Base-by-base conservation (phyloP, 495 filamentous ascomycete genomes). In the Immersiella caudata region DNA sequence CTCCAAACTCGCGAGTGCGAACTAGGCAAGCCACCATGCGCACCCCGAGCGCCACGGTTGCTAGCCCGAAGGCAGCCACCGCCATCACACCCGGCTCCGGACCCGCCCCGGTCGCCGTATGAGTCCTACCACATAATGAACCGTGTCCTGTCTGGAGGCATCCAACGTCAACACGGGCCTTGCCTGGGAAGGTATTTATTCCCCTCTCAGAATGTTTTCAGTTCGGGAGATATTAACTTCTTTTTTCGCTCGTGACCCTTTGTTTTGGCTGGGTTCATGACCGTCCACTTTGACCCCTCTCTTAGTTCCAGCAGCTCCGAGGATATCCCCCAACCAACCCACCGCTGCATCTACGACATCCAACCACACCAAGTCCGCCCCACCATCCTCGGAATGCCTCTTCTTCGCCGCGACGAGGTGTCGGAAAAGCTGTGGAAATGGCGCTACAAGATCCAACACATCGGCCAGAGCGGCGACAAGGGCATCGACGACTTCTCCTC, bases 361-460 rank as follows among this genome's bases (percentile, higher is more conserved):
- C 36, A 62, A 14, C 20, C 40, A 11, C 36, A 20, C 26, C 63
- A 52, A 65, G 18, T 26, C 9, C 56, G 22, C 9, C 14, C 14
- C 2, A 46, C 60, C 29, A 2, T 16, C 20, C 20, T 21, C 60
- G 36, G 12, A 26, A 22, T 20, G 11, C 25, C n/a, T 6, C 65
- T 69, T 49, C 26, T 64, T 4, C 27, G n/a, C 61, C 64, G 67
- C n/a, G 63, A 58, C 16, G 67, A 63, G 9, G 40, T 71, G 12
- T 70, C 71, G n/a, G 73, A 75, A 56, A 70, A 54, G 22, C 20
- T 70, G 25, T 72, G 69, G 69, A 73, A 75, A 51, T 73, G 71
- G 73, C 65, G 68, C 12, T 75, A 71, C 67, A 75, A 75, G 65
- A 26, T 75, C 9, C 49, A 29, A n/a, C 65, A 74, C 33, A 14